Base-by-base conservation (phyloP, 2,329 filamentous ascomycete genomes). In the Sporothrix humicola region DNA sequence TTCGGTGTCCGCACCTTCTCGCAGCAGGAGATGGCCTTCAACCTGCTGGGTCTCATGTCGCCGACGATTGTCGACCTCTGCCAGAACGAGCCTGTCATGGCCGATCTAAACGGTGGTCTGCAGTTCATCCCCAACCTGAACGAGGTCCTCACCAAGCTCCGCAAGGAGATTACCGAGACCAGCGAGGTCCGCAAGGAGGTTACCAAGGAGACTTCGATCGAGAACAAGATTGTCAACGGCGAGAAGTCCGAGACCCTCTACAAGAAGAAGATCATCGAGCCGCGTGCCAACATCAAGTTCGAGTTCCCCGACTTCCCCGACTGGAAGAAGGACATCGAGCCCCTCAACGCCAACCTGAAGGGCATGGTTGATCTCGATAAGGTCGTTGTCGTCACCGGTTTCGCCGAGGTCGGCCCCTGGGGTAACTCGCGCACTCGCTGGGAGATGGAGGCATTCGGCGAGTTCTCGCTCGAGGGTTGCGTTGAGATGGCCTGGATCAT, bases 401-500 rank as follows among this genome's bases (percentile, higher is more conserved):
- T 99, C 80, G 90, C 96, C 72, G 96, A 99, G 82, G 90, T 98
- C 75, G 95, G 96, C 66, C 96, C 96, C 8, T 99, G 96, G 97
- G 96, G 96, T 86, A 99, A 98, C 86, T 95, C 96, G 2, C 91
- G 96, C 79, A 99, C 96, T 63, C 91, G 96, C 76, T 99, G 96
- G 96, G 96, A 99, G 86, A 99, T 99, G 95, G 96, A 99, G 83
- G 95, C 96, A 1, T 91, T 95, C 77, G 96, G 96, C 81, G 89
- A 97, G 80, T 99, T 99, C 85, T 98, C 96, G 9, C 89, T 99
- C 15, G 97, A 99, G 83, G 96, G 96, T 44, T 98, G 96, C 79
- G 92, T 99, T 75, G 96, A 99, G 84, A 99, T 99, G 96, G 95
- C 96, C 46, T 99, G 96, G 96, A 94, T 99, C 83, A 99, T 98